These are phyloP conservation scores for Austroboletus eburneus DNA, from an alignment of 768 basidiomycete genomes.

Conservation along the genomic window DNA sequence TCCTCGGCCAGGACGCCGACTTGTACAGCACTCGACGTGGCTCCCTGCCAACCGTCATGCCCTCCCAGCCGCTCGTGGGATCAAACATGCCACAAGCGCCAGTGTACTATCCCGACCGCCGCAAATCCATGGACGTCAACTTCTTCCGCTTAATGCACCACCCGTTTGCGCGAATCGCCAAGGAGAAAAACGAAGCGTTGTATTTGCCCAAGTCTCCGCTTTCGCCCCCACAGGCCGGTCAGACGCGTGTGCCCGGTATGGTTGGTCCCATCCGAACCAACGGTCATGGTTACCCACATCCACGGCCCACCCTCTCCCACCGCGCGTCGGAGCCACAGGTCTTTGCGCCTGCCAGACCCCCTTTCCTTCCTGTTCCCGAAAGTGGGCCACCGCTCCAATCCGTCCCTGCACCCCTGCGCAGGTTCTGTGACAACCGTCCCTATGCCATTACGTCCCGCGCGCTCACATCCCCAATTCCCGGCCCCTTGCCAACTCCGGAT, in stretches of 20 bases:
- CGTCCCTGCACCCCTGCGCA: constrained; percentile 14
- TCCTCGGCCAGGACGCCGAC: constrained; percentile 28
- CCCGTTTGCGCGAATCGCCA: constrained; percentile 30
- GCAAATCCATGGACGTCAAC: constrained; percentile 38
- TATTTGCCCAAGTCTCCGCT: constrained; percentile 32
- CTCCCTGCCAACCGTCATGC: constrained; percentile 46
- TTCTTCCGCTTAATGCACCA: constrained; percentile 52
- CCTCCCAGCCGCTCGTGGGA: constrained; percentile 22
- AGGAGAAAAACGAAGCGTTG: constrained; percentile 33
- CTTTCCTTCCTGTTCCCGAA: constrained; percentile 32
- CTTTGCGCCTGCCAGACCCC: constrained; percentile 35
- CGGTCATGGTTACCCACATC: constrained; percentile 43
- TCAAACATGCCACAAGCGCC: constrained; percentile 34
- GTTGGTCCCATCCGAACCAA: constrained; percentile 42
- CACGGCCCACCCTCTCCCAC: constrained; percentile 28
- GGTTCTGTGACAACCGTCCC: constrained; percentile 43
- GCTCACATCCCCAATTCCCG: constrained; percentile 43
- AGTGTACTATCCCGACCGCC: constrained; percentile 34
- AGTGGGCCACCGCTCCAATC: constrained; percentile 11
- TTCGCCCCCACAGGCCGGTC: constrained; percentile 31
- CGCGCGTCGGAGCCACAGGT: constrained; percentile 33
- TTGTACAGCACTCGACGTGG: constrained; percentile 43
- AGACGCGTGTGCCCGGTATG: constrained; percentile 33
- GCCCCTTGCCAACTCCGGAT: constrained; percentile 57
- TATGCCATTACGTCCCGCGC: constrained; percentile 47